Evolutionary conservation across 768 basidiomycete species (phyloP), one percentile per base, ranked within the genome.

Genomic region (Crucibulum laeve): DNA sequence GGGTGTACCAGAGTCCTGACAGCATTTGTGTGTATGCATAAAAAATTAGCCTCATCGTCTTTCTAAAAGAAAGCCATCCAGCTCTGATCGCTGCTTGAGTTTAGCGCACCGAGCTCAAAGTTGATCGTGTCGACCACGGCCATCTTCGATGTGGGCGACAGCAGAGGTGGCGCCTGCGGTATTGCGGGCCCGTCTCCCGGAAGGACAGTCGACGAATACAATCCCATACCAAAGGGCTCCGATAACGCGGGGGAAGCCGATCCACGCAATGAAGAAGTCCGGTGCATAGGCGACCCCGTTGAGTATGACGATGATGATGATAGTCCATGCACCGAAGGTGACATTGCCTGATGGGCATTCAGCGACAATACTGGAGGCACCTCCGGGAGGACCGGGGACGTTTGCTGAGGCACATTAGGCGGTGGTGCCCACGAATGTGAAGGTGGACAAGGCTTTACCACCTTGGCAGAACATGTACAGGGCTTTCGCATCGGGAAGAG

Each of bases 51-150:
- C 26, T 24, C 17, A 39, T 4, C 30, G 40, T 15, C 18, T 15
- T n/a, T 25, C 49, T 61, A 75, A 49, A 75, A 75, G 57, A 73
- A 75, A 11, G 67, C 65, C 73, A 75, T 73, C 67, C 68, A 74
- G 38, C 58, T 64, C 43, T 68, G 71, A 26, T 73, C 71, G 17
- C 49, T 63, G 35, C 53, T 65, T 34, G 68, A 61, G 42, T 68
- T 66, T 46, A 77, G 51, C 5, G 73, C 71, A 0, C 73, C 74
- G 25, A 74, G 55, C 49, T 77, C 75, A 48, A 77, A 71, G 50
- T 73, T 73, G 17, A 73, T 53, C 15, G 70, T 67, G 45, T 74
- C 73, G 33, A 70, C 65, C 5, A 68, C 64, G 1, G 64, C 62
- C 58, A 71, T 59, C 51, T 67, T 68, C n/a, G 70, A 69, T 2